Base-by-base conservation (phyloP, 2,329 filamentous ascomycete species). In the Exophiala mesophila region DNA sequence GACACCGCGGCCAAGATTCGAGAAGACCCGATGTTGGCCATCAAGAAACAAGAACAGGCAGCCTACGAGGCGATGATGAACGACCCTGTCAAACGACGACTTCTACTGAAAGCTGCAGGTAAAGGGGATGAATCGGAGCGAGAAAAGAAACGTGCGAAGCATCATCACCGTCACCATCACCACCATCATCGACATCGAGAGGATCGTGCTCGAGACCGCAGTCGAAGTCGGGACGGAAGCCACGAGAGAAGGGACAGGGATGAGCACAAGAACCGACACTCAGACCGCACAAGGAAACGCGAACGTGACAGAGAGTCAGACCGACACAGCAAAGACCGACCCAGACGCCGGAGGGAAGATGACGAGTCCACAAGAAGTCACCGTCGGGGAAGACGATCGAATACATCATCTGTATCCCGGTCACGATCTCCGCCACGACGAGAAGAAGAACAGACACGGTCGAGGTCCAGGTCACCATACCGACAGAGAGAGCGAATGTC, bases 41-140 rank as follows among this genome's bases (percentile, higher is more conserved):
- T 98, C 63, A 95, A 94, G 73, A 85, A 82, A 61, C 84, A 94
- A 60, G 89, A 97, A 61, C 85, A 90, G 63, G 82, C 82, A 19
- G 82, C 84, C 2, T 87, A 88, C 60, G 78, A 88, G 44, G 64
- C 62, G 16, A 62, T 64, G 59, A 66, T 72, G 46, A 71, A 69
- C 39, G 67, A 71, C 52, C 60, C 66, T 6, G 55, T 64, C 17
- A 62, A 63, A 28, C 55, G 62, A 39, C 59, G 55, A 48, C 50
- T 52, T 24, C 61, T 94, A 21, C 71, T 92, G 52, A 70, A 73
- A 41, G 71, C 69, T n/a, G 66, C 59, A 1, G 65, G 62, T 12
- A 54, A 63, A 49, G 57, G 67, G 39, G 54, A 55, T 17, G 53
- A 54, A 12, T 52, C 57, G 31, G 63, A 66, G 32, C 56, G 59